Evolutionary conservation across 352 stramenopile genomes (phyloP).

Genomic region (Pythium oligandrum): DNA sequence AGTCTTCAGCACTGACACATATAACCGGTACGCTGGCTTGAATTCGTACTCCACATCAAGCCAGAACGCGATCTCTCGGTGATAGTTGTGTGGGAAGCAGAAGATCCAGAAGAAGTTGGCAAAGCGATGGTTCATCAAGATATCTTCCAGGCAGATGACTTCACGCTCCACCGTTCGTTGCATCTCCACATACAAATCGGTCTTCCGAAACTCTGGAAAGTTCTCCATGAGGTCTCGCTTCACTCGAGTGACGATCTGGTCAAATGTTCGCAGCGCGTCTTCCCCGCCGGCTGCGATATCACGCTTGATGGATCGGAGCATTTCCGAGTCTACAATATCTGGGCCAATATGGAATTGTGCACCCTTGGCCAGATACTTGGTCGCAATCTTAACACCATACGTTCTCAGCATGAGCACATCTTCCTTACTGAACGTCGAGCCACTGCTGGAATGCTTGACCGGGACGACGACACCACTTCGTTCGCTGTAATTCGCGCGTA

Average conservation of each 20-base stretch:
- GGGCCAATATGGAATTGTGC: slow-evolving; percentile 78
- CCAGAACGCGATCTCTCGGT: slow-evolving; percentile 82
- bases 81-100: slow-evolving; percentile 84
- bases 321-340: slow-evolving; percentile 50
- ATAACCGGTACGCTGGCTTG: slow-evolving; percentile 73
- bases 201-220: slow-evolving; percentile 78
- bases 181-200: slow-evolving; percentile 79
- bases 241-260: slow-evolving; percentile 66
- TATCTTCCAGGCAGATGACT: slow-evolving; percentile 79
- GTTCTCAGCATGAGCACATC: slow-evolving; percentile 79
- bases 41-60: slow-evolving; percentile 87
- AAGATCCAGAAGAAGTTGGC: slow-evolving; percentile 90
- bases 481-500: slow-evolving; percentile 23
- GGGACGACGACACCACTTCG: slow-evolving; percentile 2
- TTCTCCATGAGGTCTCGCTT: slow-evolving; percentile 77
- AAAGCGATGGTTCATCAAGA: slow-evolving; percentile 85
- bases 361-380: slow-evolving; percentile 77
- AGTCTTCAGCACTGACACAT: slow-evolving; percentile 59
- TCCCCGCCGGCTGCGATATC: slow-evolving; percentile 74
- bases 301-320: slow-evolving; percentile 67
- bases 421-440: slow-evolving; percentile 66
- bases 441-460: slow-evolving; percentile 5
- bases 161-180: slow-evolving; percentile 70
- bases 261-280: slow-evolving; percentile 77
- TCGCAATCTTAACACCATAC: slow-evolving; percentile 84